Conservation (phyloP, 176 grass and related monocot species). For the Cenchrus purpureus region DNA sequence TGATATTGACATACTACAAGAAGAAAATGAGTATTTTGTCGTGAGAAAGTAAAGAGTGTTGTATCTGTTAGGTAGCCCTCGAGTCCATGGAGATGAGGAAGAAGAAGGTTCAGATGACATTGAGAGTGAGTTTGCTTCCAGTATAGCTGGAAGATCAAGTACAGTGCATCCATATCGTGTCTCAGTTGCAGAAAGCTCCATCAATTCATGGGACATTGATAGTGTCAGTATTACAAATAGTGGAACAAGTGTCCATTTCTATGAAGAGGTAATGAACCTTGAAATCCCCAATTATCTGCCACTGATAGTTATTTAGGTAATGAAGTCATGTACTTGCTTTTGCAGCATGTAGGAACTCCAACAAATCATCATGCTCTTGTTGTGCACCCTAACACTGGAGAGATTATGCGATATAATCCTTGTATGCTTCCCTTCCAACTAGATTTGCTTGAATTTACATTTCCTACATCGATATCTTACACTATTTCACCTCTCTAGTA, state of each 20-base stretch:
- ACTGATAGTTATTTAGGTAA: background rate
- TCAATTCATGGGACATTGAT: constrained; percentile 34
- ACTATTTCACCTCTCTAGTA: background rate
- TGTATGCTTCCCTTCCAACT: background rate
- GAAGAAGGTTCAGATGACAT: constrained; percentile 46
- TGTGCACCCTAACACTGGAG: constrained; percentile 29
- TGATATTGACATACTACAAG: constrained; percentile 40
- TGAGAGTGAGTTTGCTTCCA: constrained; percentile 46
- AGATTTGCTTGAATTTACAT: too few species aligned
- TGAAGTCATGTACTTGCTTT: background rate
- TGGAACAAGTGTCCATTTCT: constrained; percentile 37
- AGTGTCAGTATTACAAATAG: constrained; percentile 40
- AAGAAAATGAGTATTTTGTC: constrained; percentile 37
- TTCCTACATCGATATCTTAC: background rate
- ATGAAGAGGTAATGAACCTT: constrained; percentile 34
- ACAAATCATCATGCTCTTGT: constrained; percentile 37
- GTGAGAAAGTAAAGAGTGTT: background rate
- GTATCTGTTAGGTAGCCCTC: constrained; percentile 35
- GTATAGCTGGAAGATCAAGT: constrained; percentile 30
- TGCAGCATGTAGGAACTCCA: constrained; percentile 42
- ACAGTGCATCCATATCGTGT: constrained; percentile 30
- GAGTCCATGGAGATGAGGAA: constrained; percentile 44
- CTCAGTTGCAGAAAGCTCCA: constrained; percentile 40
- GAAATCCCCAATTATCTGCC: background rate
- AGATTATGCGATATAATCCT: constrained; percentile 39